Base-by-base conservation (phyloP, 345 rosid species). In the Psidium guajava region DNA sequence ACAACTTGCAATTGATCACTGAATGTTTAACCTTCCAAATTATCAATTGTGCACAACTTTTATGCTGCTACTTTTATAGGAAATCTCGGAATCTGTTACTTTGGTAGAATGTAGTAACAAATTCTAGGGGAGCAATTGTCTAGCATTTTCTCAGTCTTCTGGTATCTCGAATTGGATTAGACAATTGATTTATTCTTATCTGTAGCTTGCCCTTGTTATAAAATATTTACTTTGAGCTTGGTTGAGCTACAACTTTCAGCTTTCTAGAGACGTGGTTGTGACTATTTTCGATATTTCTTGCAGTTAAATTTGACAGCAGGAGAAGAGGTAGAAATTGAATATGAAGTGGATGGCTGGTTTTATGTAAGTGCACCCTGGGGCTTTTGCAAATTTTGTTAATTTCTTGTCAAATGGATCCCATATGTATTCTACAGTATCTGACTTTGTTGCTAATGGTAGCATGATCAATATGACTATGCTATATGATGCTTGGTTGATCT, bases 281-380 rank as follows among this genome's bases (percentile, higher is more conserved):
- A 82, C 84, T 9, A 84, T 56, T 74, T 82, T 24, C 73, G 28
- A 3, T 55, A 84, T 87, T 88, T 81, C 28, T 90, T 92, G 94
- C 98, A 97, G 99, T 90, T 97, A 82, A 97, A 91, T 91, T 92
- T 97, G 90, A 95, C 94, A 51, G 93, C 99, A 9, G 99, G 98
- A 84, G 99, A 97, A 87, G 98, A 94, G 90, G 85, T 97, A 85
- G 98, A 95, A 90, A 96, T 97, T 42, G 99, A 96, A 86, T 93
- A 97, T 51, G 99, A 97, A 93, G 99, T 97, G 42, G 99, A 97
- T 88, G 99, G 99, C 56, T 97, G 99, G 99, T 96, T 93, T 90
- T 95, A 96, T 88, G 99, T 97, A 92, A 95, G 98, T 95, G 83
- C 16, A 5, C n/a, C 25, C 80, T 85, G 53, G 55, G 50, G 53